Evolutionary conservation across 2,329 filamentous ascomycete species (phyloP), one percentile per base, ranked within the genome.

Genomic region (Diaporthe sp.): DNA sequence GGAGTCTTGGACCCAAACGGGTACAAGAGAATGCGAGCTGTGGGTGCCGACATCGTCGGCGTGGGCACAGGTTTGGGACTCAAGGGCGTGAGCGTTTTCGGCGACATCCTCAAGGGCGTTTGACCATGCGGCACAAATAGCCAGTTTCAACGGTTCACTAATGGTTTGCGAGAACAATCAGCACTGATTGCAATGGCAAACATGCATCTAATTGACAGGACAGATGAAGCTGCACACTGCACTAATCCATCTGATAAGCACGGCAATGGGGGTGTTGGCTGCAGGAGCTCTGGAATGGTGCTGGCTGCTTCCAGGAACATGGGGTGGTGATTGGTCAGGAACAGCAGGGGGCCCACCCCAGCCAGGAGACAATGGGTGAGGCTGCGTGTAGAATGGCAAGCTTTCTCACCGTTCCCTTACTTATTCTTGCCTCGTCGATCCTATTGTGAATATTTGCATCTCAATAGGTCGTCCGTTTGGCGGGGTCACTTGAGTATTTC

Each of bases 21-120:
- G 0, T 94, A 88, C 78, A 83, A 84, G 74, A 87, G 94, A 77
- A 95, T 95, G 93, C 87, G 85, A 78, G 84, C 83, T 9, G 94
- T 90, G 0, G 94, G 94, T 0, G 94, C 94, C 0, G 85, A 80
- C 31, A 91, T 90, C 0, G 93, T 95, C 0, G 94, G 89, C 0
- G 88, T 95, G 60, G 94, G 91, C 0, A 95, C 93, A 3, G 93
- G 90, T 5, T 82, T 95, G 62, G 93, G 93, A 2, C 85, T 89
- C 70, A 88, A 90, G 77, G 94, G 94, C 0, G 81, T 93, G 0
- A 80, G 74, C 0, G 87, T 95, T 0, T 95, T 95, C 84, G 86
- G 85, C 70, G 88, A 88, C 77, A 93, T 95, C 31, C 78, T 79
- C 57, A 61, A 42, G 37, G 77, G 74, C 0, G 28, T 80, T 44